Percentiles rank a stretch among this genome's conserved stretches.
Conservation (phyloP, 2,329 filamentous ascomycete species). For the Diaporthe vexans region DNA sequence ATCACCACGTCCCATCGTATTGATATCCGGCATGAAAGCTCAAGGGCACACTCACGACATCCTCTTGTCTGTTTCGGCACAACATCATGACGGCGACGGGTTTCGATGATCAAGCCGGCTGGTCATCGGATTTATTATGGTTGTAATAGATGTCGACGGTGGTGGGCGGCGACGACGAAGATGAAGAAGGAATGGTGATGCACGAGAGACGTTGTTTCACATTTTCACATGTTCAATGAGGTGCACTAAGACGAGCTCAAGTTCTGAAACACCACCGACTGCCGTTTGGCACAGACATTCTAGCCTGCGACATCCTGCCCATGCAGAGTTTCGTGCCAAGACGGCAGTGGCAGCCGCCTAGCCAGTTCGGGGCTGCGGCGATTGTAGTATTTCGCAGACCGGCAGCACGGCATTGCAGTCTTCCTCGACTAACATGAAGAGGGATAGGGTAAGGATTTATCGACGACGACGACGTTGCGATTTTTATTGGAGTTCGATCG, state of each 20-base stretch:
- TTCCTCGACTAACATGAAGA: neutral
- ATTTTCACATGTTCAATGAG: neutral
- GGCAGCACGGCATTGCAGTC: neutral
- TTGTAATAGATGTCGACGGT: neutral
- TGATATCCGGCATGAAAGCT: neutral
- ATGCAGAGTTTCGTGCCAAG: neutral
- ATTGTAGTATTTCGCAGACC: neutral
- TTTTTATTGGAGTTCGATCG: neutral
- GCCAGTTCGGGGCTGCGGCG: neutral
- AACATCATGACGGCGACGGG: neutral
- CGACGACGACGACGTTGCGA: too few species aligned
- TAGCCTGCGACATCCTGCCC: neutral
- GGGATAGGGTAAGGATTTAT: neutral
- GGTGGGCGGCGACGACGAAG: neutral
- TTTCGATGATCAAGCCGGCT: neutral
- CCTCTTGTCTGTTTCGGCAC: slow-evolving; percentile 24
- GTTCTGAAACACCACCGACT: slow-evolving; percentile 20
- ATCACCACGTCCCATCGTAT: too few species aligned
- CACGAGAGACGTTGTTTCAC: neutral
- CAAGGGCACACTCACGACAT: neutral
- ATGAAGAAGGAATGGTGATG: neutral
- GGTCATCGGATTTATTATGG: neutral
- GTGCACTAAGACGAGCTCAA: neutral
- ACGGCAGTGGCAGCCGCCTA: neutral
- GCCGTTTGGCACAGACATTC: slow-evolving; percentile 10